A percentile compares a stretch with the other conserved stretches of the same genome.
Conservation (phyloP, 2,329 filamentous ascomycete species). For the Endoconidiophora polonica region DNA sequence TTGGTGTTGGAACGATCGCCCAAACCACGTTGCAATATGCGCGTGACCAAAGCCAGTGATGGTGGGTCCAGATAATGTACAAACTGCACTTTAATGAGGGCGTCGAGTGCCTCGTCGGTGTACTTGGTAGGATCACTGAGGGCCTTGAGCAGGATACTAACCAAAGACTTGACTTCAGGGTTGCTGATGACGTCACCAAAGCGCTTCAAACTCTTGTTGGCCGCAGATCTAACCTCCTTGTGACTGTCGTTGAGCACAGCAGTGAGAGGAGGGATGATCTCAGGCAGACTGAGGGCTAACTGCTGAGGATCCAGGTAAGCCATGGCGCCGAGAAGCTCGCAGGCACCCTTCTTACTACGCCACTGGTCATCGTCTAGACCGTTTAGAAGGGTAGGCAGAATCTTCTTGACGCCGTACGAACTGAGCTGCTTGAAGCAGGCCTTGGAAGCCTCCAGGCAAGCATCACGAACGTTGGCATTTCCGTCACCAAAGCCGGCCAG, state of each 20-base stretch:
- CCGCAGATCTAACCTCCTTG: slow-evolving; percentile 83
- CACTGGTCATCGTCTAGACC: slow-evolving; percentile 91
- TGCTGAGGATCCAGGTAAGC: slow-evolving; percentile 95
- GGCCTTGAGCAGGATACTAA: slow-evolving; percentile 83
- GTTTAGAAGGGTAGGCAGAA: slow-evolving; percentile 77
- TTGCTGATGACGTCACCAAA: slow-evolving; percentile 98
- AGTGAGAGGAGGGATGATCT: slow-evolving; percentile 92
- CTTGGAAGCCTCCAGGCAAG: slow-evolving; percentile 83
- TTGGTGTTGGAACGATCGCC: slow-evolving; percentile 88
- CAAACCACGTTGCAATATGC: slow-evolving; percentile 84
- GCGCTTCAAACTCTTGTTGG: slow-evolving; percentile 89
- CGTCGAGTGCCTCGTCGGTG: slow-evolving; percentile 84
- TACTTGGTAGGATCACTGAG: slow-evolving; percentile 95
- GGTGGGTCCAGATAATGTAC: slow-evolving; percentile 97
- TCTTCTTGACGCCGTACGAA: slow-evolving; percentile 89
- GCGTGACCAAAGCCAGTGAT: slow-evolving; percentile 83
- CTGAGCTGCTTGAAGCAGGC: slow-evolving; percentile 85
- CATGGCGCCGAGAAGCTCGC: slow-evolving; percentile 93
- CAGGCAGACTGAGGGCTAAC: slow-evolving; percentile 75
- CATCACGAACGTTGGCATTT: slow-evolving; percentile 78
- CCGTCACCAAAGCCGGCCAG: slow-evolving; percentile 78
- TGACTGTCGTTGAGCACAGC: slow-evolving; percentile 92
- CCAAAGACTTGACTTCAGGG: slow-evolving; percentile 85
- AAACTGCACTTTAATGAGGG: slow-evolving; percentile 95
- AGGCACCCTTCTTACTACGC: slow-evolving; percentile 97